Base-by-base conservation (phyloP, 306 rosid species). In the Hippophae rhamnoides region DNA sequence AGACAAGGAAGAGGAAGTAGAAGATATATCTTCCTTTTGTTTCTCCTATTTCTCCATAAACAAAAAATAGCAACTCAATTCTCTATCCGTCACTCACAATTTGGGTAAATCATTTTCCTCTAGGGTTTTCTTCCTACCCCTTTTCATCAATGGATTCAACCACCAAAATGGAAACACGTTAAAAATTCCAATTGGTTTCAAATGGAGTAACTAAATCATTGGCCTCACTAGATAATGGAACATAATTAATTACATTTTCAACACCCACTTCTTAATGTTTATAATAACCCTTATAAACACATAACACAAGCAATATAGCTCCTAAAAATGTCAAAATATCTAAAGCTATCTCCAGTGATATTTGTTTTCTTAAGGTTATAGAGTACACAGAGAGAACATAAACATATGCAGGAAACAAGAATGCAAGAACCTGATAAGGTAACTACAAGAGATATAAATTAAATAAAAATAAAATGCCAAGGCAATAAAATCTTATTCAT, bases 141-240 rank as follows among this genome's bases (percentile, higher is more conserved):
- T 76, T 74, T 74, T 85, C 97, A 90, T 84, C 78, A 90, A 66
- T 44, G 94, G 51, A 71, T 90, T 85, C 69, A 90, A 47, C 97
- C 97, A 90, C 97, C 90, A 82, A 62, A 87, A 80, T 38, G 89
- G 66, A 58, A 77, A 54, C 58, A 31, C 77, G 58, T 65, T 79
- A 43, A 82, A 68, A 69, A 74, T 65, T 66, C 97, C 97, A 53
- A 90, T 84, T 31, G 54, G 69, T 72, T 56, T 62, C 62, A 13
- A 84, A 18, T 18, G 18, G 18, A 18, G 18, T 18, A 18, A 18
- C 18, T 18, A 18, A 18, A 18, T 18, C 18, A 18, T 18, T 18
- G 18, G 18, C 18, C 18, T 18, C 18, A 18, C 18, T 18, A 18
- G 18, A 18, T 0, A 18, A 18, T 18, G 18, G 18, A 18, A 18